Evolutionary conservation across 2,329 filamentous ascomycete genomes (phyloP), one percentile per base, ranked within the genome.

Genomic region (Fonsecaea erecta): DNA sequence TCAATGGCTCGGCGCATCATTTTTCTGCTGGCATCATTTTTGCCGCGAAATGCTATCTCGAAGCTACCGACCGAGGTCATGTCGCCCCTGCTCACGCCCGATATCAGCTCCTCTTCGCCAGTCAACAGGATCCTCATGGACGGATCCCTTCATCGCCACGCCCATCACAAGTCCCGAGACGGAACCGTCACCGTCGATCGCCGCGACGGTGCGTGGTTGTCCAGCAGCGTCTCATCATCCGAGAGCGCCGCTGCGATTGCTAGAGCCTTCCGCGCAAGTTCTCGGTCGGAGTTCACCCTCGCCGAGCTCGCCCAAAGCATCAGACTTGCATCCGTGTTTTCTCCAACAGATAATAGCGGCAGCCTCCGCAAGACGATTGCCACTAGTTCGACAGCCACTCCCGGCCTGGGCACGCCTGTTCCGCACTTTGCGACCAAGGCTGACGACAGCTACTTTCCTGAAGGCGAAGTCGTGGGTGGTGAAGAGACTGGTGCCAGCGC

Each of bases 1-100:
- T 86, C 86, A 81, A 84, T 82, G 60, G 84, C 85, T 35, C 79
- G 85, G 51, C 78, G 85, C 43, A 73, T 87, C 58, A 82, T 87
- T 18, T 88, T 86, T 68, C 74, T 88, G 14, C 79, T 87, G 3
- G 81, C 85, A 37, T 83, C 83, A 0, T 87, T 88, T 64, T 73
- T 87, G 43, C 85, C 85, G 11, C 76, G 64, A 5, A 66, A 64
- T 28, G 48, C 61, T 1, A 34, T 70, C 6, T 54, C 65, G 18
- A 69, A 64, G 48, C 52, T 57, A 12, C 63, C 59, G 11, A 55
- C 58, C 12, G 67, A 68, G 4, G 58, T 63, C 24, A 53, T 65
- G 34, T 69, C 67, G 14, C 68, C 68, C 3, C 58, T 70, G 4
- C 46, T 63, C n/a, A 69, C 64, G 8, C 66, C 68, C 8, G 65